phyloP scores from a whole-genome alignment of 345 rosid genomes.

The Zanthoxylum bungeanum region DNA sequence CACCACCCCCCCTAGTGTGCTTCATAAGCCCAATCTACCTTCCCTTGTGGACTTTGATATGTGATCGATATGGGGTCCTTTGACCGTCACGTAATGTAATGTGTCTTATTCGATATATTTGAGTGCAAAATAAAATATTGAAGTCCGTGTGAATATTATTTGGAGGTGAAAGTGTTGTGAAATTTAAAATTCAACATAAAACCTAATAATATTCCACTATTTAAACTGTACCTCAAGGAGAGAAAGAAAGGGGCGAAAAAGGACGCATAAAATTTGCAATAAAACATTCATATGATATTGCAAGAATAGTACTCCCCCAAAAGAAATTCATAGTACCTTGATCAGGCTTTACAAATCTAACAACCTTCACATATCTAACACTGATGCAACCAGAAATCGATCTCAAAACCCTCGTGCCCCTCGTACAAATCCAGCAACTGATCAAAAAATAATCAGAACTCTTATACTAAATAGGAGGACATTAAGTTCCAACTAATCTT shows the following conservation, averaged over 20 bases:
- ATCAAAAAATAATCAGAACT: not conserved
- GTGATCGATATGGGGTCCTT: too few species aligned
- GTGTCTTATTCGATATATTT: too few species aligned
- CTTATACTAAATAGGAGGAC: conserved; percentile 79
- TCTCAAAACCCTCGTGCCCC: not conserved
- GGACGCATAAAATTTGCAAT: not conserved
- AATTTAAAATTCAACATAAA: too few species aligned
- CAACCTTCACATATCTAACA: not conserved
- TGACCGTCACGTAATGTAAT: too few species aligned
- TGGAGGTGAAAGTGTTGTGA: not conserved
- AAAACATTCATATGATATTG: not conserved
- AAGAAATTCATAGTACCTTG: not conserved
- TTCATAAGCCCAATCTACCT: too few species aligned
- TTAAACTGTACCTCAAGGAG: not conserved
- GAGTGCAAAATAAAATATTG: too few species aligned
- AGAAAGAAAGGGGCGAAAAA: not conserved
- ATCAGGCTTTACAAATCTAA: not conserved
- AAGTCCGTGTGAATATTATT: too few species aligned
- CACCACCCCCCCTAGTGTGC: too few species aligned
- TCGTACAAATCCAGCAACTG: not conserved
- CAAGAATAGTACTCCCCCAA: not conserved
- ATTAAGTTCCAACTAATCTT: conserved; percentile 92
- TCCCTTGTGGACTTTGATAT: too few species aligned
- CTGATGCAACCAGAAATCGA: not conserved
- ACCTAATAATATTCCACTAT: not conserved